Base-by-base conservation (phyloP, 805 yeast genomes). In the Saccharomycodes ludwigii region DNA sequence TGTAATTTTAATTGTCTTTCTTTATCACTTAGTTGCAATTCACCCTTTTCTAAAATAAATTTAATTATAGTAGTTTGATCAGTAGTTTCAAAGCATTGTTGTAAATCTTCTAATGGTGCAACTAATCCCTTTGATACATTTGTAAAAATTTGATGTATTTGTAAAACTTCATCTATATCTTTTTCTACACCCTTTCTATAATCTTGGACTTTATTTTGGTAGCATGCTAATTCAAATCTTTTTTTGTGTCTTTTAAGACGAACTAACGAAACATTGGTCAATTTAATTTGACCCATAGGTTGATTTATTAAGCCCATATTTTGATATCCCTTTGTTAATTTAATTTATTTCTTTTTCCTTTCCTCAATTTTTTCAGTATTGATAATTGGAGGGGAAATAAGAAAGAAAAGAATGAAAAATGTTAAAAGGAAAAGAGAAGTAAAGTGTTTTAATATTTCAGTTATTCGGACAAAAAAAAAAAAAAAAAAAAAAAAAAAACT, bases 141-240 rank as follows among this genome's bases (percentile, higher is more conserved):
- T 21, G 73, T 52, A 47, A 91, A 91, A 1, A 91, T 94, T 53
- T 81, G 95, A n/a, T 85, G 95, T 32, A 91, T 84, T 53, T 91
- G 98, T 22, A 91, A 62, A 3, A 91, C 98, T 50, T 91, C 98
- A 58, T 91, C 97, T 6, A 91, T 54, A 51, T 91, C 95, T 43
- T 83, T 88, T 49, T 91, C 98, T 42, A 47, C 36, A 27, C 52
- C 54, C 32, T 46, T 42, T 26, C 96, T 66, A 73, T 85, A 91
- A 54, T 91, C 98, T 53, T 88, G 97, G 4, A 91, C 95, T 50
- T 91, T 91, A 48, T 91, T 91, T 49, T 83, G 95, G 54, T 91
- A 91, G 50, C 98, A 91, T 0, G 97, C 97, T 27, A 91, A 70
- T 56, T 91, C 98, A 46, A 85, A 91, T 41, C 95, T 64, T 55